Evolutionary conservation across 768 basidiomycete genomes (phyloP).

Genomic region (Leccinum boreale): DNA sequence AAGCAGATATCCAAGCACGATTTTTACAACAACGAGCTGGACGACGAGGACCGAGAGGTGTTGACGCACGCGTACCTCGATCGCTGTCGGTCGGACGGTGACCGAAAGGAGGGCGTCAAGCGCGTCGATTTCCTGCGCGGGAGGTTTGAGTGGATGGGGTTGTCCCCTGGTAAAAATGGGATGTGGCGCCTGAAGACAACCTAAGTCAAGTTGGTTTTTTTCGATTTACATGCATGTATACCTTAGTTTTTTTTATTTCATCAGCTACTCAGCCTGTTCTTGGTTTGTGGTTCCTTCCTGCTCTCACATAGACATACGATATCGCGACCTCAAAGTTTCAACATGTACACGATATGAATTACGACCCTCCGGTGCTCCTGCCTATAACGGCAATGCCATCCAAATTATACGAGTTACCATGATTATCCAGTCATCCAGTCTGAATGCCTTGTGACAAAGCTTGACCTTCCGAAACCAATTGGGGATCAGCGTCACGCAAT

Average conservation of each 20-base stretch:
- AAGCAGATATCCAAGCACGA: slow-evolving; percentile 47
- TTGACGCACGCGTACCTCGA: slow-evolving; percentile 44
- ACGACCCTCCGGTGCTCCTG: background rate
- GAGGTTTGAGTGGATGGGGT: slow-evolving; percentile 49
- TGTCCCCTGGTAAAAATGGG: slow-evolving; percentile 51
- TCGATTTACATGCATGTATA: background rate
- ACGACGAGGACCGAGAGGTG: slow-evolving; percentile 39
- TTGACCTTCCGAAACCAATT: background rate
- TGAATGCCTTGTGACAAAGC: background rate
- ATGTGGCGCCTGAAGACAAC: slow-evolving; percentile 65
- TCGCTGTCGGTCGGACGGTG: slow-evolving; percentile 38
- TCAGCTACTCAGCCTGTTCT: background rate
- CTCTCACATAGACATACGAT: background rate
- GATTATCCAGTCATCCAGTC: background rate
- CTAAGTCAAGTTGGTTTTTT: slow-evolving; percentile 9
- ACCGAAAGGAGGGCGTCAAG: slow-evolving; percentile 44
- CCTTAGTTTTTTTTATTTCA: background rate
- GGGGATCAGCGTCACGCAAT: background rate
- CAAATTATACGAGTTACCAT: background rate
- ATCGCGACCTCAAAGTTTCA: background rate
- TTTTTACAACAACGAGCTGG: slow-evolving; percentile 58
- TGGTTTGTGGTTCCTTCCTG: background rate
- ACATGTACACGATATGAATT: slow-evolving; percentile 4
- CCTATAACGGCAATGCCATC: background rate
- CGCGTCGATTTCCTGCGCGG: slow-evolving; percentile 61